Evolutionary conservation across 2,329 filamentous ascomycete species (phyloP).

Genomic region (Didymella pomorum): DNA sequence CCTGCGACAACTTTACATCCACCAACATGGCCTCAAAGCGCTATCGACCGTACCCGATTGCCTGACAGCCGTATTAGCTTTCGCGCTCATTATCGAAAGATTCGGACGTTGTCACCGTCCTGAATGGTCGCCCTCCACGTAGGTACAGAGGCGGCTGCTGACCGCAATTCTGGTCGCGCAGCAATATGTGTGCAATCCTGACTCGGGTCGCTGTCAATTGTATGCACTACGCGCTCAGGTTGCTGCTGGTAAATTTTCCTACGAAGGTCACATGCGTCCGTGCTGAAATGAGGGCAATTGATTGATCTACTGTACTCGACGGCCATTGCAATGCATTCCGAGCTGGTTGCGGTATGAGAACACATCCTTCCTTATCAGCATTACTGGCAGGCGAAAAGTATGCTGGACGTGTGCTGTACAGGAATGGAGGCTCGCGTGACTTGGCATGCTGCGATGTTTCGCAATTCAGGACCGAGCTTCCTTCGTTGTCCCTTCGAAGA

Average conservation of each 20-base stretch:
- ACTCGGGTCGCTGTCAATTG: not conserved
- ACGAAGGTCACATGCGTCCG: not conserved
- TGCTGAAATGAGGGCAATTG: not conserved
- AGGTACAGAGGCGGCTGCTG: not conserved
- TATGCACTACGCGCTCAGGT: not conserved
- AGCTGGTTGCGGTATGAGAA: not conserved
- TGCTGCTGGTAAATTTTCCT: too few relatives aligned
- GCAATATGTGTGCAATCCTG: not conserved
- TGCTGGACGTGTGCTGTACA: not conserved
- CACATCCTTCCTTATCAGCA: not conserved
- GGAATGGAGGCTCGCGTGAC: constrained; percentile 4
- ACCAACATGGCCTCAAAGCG: not conserved
- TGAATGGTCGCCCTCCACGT: not conserved
- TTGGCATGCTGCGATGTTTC: not conserved
- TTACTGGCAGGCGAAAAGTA: not conserved
- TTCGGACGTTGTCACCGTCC: not conserved
- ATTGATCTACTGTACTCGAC: not conserved
- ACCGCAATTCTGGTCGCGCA: not conserved
- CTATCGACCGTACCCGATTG: not conserved
- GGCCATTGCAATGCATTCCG: constrained; percentile 9
- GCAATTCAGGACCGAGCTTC: not conserved
- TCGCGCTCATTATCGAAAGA: not conserved
- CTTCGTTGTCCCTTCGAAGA: not conserved
- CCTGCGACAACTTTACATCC: not conserved
- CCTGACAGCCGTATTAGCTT: not conserved